Percentiles rank a stretch among this genome's conserved stretches.
These are phyloP conservation scores for Spatholobus suberectus DNA, from an alignment of 306 rosid species.

Conservation along the genomic window DNA sequence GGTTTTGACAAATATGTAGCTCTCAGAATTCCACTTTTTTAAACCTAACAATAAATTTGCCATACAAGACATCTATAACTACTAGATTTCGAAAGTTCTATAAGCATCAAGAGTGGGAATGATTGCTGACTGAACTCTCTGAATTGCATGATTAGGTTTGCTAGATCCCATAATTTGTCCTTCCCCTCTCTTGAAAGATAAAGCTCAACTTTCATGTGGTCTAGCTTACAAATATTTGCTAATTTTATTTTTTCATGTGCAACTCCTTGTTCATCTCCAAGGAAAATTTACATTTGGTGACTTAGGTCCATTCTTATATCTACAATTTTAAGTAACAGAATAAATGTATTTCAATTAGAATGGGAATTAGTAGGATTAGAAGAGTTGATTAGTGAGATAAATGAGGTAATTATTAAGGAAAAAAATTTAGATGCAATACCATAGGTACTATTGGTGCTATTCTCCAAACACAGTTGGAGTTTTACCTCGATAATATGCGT, in stretches of 20 bases:
- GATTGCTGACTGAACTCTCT: conserved; percentile 72
- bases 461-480: too few relatives aligned
- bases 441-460: too few relatives aligned
- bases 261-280: conserved; percentile 64
- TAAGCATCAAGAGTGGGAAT: conserved; percentile 83
- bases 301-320: too few relatives aligned
- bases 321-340: too few relatives aligned
- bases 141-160: conserved; percentile 85
- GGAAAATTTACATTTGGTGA: conserved; percentile 51
- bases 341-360: too few relatives aligned
- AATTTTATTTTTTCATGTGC: conserved; percentile 41
- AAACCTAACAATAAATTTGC: background rate
- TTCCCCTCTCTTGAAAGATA: conserved; percentile 15
- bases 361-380: too few relatives aligned
- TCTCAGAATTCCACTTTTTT: conserved; percentile 14
- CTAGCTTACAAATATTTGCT: conserved; percentile 40
- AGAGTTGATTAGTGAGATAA: too few relatives aligned
- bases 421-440: too few relatives aligned
- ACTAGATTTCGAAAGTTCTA: conserved; percentile 72
- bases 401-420: too few relatives aligned
- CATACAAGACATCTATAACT: background rate
- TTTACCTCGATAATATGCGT: too few relatives aligned
- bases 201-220: conserved; percentile 36
- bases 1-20: conserved; percentile 23
- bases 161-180: conserved; percentile 17